Evolutionary conservation across 108 stramenopile species (phyloP), one percentile per base, ranked within the genome.

Genomic region (Skeletonema grethae): DNA sequence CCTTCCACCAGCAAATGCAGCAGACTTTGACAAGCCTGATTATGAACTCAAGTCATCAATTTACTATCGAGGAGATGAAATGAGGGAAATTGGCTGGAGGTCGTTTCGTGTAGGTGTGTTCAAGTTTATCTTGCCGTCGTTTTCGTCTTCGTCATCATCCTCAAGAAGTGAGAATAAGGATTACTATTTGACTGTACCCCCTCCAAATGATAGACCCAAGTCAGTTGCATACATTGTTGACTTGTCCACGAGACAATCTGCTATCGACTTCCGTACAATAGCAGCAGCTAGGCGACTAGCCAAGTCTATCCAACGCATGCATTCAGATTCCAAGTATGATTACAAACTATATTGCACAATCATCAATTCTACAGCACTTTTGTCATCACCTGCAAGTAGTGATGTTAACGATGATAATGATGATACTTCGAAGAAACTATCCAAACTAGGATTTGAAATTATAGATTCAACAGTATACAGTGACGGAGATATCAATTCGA

Each of bases 51-150:
- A 53, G n/a, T 22, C 50, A 53, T 53, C 20, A 22, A 24, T 22
- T 22, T 53, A 20, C 50, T 53, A 53, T 22, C 50, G 72, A 30
- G 72, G 65, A 18, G 46, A 65, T 45, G 72, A 73, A 29, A 30
- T 56, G 16, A 65, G 46, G 39, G 72, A 64, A 32, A 75, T 75
- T 61, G 73, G 73, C 12, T 64, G 60, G 15, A 59, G 66, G 29
- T 61, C 66, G 34, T 66, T 75, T 60, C 63, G 55, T 9, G 34
- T 75, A 9, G 73, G 73, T 10, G 22, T 75, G 45, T 75, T 75
- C 48, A 66, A 75, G 24, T 75, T 75, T 35, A 63, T 63, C 4
- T 20, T 75, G 41, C 73, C 73, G 10, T 67, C 65, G 13, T 75
- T 67, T 75, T 67, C 65, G 12, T 60, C 60, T 2, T 13, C 29